Conservation (phyloP, 2,329 filamentous ascomycete species). For the Penicillium sp. region DNA sequence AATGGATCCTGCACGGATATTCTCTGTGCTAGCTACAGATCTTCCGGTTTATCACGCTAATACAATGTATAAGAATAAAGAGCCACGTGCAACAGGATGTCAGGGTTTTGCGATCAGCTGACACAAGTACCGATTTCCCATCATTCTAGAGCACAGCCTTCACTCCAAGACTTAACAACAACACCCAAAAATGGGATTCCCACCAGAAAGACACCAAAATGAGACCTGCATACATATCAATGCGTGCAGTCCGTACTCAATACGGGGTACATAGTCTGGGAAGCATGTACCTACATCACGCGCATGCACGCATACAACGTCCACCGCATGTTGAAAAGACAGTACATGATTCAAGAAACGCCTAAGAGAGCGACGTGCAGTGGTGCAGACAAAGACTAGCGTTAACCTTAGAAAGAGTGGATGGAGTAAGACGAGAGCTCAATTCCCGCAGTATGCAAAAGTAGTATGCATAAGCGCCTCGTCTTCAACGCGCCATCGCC, state of each 20-base stretch:
- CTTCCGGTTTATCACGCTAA: not conserved
- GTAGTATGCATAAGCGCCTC: conserved; percentile 13
- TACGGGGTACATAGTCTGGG: not conserved
- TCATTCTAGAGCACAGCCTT: not conserved
- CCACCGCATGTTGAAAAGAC: not conserved
- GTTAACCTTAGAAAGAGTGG: not conserved
- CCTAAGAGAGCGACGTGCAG: conserved; percentile 17
- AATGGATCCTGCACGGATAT: not conserved
- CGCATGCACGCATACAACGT: not conserved
- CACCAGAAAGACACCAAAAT: not conserved
- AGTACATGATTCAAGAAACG: not conserved
- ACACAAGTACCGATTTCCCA: not conserved
- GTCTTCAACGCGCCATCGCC: not conserved
- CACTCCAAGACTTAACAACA: not conserved
- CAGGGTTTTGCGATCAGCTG: not conserved
- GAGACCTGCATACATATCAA: not conserved
- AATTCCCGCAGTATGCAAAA: not conserved
- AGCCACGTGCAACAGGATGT: not conserved
- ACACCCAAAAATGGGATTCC: not conserved
- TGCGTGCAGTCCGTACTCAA: no score
- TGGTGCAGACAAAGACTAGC: not conserved
- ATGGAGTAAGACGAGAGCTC: not conserved
- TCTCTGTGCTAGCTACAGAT: not conserved
- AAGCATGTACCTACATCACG: not conserved
- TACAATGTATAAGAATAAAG: not conserved